Evolutionary conservation across 106 monocot genomes (phyloP).

Genomic region (Dendrobium chrysotoxum): DNA sequence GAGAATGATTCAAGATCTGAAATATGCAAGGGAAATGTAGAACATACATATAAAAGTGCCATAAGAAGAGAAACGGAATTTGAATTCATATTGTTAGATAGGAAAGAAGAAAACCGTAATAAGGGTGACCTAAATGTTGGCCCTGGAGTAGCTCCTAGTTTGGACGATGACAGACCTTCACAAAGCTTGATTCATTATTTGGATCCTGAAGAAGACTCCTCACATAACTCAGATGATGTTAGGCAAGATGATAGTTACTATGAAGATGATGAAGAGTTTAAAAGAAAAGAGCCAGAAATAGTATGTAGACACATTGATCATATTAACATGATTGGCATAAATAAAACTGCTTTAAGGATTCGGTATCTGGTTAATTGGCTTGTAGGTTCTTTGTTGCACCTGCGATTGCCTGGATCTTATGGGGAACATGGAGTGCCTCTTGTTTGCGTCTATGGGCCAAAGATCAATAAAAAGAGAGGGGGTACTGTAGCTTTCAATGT

Average conservation of each 20-base stretch:
- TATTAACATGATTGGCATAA: conserved; percentile 80
- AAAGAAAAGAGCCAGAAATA: conserved; percentile 72
- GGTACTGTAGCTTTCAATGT: conserved; percentile 90
- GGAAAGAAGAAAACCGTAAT: conserved; percentile 53
- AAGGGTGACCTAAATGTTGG: conserved; percentile 50
- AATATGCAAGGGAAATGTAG: conserved; percentile 7
- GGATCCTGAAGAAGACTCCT: conserved; percentile 28
- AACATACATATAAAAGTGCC: conserved; percentile 56
- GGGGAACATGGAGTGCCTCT: conserved; percentile 31
- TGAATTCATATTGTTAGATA: conserved; percentile 71
- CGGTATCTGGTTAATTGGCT: conserved; percentile 89
- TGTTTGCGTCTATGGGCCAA: conserved; percentile 83
- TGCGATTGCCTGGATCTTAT: conserved; percentile 41
- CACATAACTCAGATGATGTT: conserved; percentile 1
- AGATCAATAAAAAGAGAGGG: conserved; percentile 90
- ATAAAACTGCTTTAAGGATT: conserved; percentile 66
- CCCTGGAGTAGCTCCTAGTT: conserved; percentile 45
- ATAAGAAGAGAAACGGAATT: conserved; percentile 88
- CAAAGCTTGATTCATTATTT: conserved; percentile 22
- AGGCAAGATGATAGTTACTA: conserved; percentile 11
- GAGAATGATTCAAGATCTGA: conserved; percentile 13
- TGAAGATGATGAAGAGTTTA: conserved; percentile 44
- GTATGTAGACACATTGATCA: conserved; percentile 88
- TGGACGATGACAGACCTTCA: conserved; percentile 26
- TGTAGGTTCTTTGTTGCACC: conserved; percentile 77